These are phyloP conservation scores for Fusarium compactum DNA, from an alignment of 2,329 filamentous ascomycete genomes.

Conservation along the genomic window DNA sequence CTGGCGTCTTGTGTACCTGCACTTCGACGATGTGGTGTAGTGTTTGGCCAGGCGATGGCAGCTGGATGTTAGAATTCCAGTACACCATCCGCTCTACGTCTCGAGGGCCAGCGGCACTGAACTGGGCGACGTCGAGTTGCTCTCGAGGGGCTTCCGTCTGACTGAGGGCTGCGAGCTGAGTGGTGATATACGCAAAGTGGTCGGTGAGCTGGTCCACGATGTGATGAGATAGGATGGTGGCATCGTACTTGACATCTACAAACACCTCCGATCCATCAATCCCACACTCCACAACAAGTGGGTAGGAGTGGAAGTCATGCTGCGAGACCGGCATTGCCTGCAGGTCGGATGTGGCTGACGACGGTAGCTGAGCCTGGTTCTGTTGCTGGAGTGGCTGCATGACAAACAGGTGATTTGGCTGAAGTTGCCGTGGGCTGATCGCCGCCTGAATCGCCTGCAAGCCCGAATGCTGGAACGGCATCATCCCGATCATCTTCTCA, in stretches of 20 bases:
- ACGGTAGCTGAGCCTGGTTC: constrained; percentile 1
- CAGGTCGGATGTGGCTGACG: constrained; percentile 1
- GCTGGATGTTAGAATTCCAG: constrained; percentile 5
- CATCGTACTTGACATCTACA: constrained; percentile 58
- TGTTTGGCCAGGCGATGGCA: constrained; percentile 1
- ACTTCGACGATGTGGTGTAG: constrained; percentile 1
- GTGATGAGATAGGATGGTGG: constrained; percentile 10
- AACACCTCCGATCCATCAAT: constrained; percentile 61
- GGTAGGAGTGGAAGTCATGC: constrained; percentile 11
- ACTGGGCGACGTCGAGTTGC: constrained; percentile 7
- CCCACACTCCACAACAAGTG: constrained; percentile 38
- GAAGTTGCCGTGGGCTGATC: constrained; percentile 8
- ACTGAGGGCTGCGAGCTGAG: constrained; percentile 5
- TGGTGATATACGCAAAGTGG: constrained; percentile 10
- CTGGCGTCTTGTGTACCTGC: constrained; percentile 8
- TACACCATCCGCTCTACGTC: constrained; percentile 4
- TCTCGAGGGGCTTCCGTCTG: not conserved
- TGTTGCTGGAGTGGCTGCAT: constrained; percentile 13
- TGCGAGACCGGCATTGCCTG: constrained; percentile 14
- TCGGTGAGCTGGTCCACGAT: constrained; percentile 9
- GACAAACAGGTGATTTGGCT: constrained; percentile 11
- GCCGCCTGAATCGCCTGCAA: constrained; percentile 4
- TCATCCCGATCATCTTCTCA: constrained; percentile 11
- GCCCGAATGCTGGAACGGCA: constrained; percentile 11
- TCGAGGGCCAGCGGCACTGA: constrained; percentile 5